Base-by-base conservation (phyloP, 108 stramenopile genomes). In the Nitzschia sp. region DNA sequence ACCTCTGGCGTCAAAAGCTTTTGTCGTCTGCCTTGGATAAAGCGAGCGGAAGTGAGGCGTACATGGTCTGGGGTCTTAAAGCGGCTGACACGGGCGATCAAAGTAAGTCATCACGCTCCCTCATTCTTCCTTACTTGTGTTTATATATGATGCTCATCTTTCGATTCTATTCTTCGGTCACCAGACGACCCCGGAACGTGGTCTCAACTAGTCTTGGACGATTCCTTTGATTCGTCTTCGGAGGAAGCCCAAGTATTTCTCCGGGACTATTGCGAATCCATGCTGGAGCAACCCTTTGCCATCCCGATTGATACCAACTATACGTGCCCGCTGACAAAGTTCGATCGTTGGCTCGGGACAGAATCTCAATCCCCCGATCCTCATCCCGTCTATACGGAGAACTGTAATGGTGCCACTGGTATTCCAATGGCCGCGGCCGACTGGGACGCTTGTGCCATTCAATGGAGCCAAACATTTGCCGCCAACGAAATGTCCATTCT, bases 271-370 rank as follows among this genome's bases (percentile, higher is more conserved):
- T 84, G 83, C 54, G 75, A 72, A 9, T 23, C 53, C 15, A 26
- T 83, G 27, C 79, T 79, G 32, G 71, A 34, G 2, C 35, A 63
- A 67, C 75, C 79, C 31, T 83, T 83, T 66, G 77, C 75, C 1
- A 41, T 9, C 5, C 21, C 45, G 36, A 32, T 56, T 13, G 19
- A 30, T 17, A 28, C 32, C 17, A 55, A 68, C 11, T 73, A 69
- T 54, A 72, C 33, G n/a, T 84, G 83, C 69, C 54, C 79, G 1
- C 75, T 84, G 28, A 74, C 73, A 16, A 3, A 23, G 3, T 84
- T 84, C 36, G 70, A 84, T 53, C 1, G n/a, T 3, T 84, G 83
- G 83, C 47, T 84, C 19, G 19, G 67, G 13, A 66, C 68, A 0
- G 66, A 80, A 46, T 56, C 72, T 5, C 29, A 28, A 47, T 68